Conservation (phyloP, 163 green algal genomes). For the Chlamydomonas reinhardtii region DNA sequence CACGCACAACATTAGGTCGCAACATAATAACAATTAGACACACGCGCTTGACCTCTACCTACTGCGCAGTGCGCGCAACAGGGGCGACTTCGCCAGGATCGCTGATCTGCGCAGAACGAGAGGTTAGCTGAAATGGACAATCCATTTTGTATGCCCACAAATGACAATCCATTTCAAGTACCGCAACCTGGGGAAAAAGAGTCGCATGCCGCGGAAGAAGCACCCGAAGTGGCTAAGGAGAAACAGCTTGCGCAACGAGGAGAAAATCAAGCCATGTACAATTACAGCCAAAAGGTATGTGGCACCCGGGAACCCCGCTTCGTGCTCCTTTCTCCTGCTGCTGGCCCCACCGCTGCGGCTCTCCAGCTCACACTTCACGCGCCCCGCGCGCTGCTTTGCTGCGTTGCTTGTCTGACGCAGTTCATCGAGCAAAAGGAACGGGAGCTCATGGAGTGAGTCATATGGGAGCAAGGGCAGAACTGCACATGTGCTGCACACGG, state of each 20-base stretch:
- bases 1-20: no score
- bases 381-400: neutral
- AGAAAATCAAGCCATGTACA: constrained; percentile 5
- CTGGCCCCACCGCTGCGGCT: no score
- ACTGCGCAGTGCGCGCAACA: no score
- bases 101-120: no score
- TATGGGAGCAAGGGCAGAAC: neutral
- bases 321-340: no score
- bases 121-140: neutral
- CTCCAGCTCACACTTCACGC: neutral
- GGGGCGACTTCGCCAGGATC: no score
- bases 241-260: constrained; percentile 1
- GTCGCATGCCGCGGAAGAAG: neutral
- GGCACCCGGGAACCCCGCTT: neutral
- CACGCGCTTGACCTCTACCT: no score
- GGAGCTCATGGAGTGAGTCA: constrained; percentile 51
- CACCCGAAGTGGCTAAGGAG: constrained; percentile 13
- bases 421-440: constrained; percentile 58
- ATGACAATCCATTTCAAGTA: neutral
- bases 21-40: no score
- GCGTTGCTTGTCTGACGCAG: constrained; percentile 8
- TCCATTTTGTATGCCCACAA: neutral
- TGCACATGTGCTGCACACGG: neutral
- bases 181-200: neutral
- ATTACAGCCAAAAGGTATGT: constrained; percentile 40